Evolutionary conservation across 345 rosid genomes (phyloP).

Genomic region (Boechera stricta): DNA sequence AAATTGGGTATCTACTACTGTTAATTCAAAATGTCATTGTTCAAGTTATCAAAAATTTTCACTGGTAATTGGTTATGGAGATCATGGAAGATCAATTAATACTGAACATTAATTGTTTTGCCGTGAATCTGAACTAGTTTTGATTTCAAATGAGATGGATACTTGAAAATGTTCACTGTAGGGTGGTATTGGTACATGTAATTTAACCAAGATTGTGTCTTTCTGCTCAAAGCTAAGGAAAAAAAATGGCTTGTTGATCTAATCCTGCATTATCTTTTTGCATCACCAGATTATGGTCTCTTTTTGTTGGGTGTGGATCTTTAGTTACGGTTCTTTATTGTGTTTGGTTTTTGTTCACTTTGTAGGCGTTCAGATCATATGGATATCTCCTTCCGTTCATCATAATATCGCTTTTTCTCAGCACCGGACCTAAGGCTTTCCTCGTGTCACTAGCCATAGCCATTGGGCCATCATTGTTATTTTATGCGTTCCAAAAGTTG

Average conservation of each 20-base stretch:
- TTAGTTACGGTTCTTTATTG: not conserved
- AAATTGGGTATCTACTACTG: conserved; percentile 4
- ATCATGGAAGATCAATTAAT: not conserved
- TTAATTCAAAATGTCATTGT: not conserved
- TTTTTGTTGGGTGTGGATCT: conserved; percentile 9
- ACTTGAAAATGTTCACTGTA: conserved; percentile 13
- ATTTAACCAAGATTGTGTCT: conserved; percentile 1
- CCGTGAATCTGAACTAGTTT: conserved; percentile 14
- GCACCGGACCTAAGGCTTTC: conserved; percentile 49
- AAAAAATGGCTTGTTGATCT: not conserved
- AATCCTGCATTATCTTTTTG: not conserved
- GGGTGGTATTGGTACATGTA: not conserved
- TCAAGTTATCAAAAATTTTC: not conserved
- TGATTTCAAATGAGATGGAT: conserved; percentile 13
- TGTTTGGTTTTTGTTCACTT: not conserved
- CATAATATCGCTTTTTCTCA: conserved; percentile 41
- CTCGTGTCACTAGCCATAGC: conserved; percentile 40
- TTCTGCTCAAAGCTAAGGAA: not conserved
- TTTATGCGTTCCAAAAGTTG: conserved; percentile 44
- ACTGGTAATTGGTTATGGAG: conserved; percentile 11
- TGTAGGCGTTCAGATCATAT: conserved; percentile 46
- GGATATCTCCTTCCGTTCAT: conserved; percentile 48
- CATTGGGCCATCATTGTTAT: conserved; percentile 36
- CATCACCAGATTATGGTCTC: not conserved
- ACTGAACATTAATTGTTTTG: not conserved